Evolutionary conservation across 805 yeast genomes (phyloP), one percentile per base, ranked within the genome.

Genomic region (Komagataella pseudopastoris): DNA sequence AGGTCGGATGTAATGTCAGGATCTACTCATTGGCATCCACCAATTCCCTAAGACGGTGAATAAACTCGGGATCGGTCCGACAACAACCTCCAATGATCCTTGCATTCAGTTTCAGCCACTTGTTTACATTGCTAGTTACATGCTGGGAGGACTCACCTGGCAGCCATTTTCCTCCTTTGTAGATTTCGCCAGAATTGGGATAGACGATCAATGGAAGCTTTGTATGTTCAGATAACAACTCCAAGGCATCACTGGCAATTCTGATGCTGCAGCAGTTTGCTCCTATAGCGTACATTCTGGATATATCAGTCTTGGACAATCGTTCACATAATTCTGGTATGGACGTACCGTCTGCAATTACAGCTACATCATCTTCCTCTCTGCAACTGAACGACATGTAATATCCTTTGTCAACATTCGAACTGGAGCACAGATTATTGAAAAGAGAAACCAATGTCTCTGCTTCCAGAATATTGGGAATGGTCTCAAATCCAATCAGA

Each of bases 31-130:
- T 50, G 48, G 54, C 18, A 36, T 48, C 46, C 22, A 59, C 51
- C 23, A 60, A 23, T 18, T 54, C 45, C 20, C 50, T 52, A 48
- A 71, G 71, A 24, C 74, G 39, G 14, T 14, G 39, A 30, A 30
- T 30, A 30, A 30, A 79, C 1, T 60, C 56, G 0, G 89, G 88
- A 0, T 78, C 72, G 1, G 88, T 82, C 56, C 88, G 71, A 55
- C 91, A 85, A 63, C 91, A 85, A 2, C 90, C 91, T 6, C 93
- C 93, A 51, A 85, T 67, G 6, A 83, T 71, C 43, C 72, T 71
- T 2, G 74, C 74, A 12, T 72, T 71, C 6, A 61, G 59, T 1
- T 56, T 50, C 18, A 66, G 54, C 77, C 83, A 77, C 24, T 58
- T 51, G n/a, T 54, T 50, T 30, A 61, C 54, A 6, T 58, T 58